These are phyloP conservation scores for Plasmodium vivax DNA, from an alignment of 169 alveolate genomes.

Conservation along the genomic window DNA sequence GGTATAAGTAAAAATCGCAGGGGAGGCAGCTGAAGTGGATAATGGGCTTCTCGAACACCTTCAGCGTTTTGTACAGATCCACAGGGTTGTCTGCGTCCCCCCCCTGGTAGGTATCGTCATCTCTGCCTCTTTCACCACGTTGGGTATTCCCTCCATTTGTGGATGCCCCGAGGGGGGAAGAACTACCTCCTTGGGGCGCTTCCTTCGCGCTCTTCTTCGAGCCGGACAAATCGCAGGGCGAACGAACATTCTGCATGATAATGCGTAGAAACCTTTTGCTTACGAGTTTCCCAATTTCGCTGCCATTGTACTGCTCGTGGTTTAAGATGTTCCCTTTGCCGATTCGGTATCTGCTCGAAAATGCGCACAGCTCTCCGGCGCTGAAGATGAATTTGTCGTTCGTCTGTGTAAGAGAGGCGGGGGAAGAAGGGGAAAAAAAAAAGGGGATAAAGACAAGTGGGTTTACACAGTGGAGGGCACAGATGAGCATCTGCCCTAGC, in stretches of 20 bases:
- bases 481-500: neutral
- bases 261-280: conserved; percentile 35
- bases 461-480: neutral
- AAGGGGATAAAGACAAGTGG: neutral
- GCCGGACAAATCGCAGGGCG: neutral
- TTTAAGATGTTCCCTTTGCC: conserved; percentile 13
- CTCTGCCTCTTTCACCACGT: neutral
- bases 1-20: conserved; percentile 53
- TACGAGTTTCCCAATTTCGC: conserved; percentile 48
- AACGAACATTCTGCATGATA: neutral
- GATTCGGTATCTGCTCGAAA: conserved; percentile 46
- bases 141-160: neutral
- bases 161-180: neutral
- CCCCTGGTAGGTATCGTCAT: neutral
- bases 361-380: conserved; percentile 58
- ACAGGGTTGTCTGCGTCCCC: neutral
- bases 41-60: conserved; percentile 29
- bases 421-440: neutral
- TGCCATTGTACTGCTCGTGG: conserved; percentile 52
- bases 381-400: conserved; percentile 58
- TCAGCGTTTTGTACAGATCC: conserved; percentile 17
- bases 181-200: neutral
- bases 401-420: neutral
- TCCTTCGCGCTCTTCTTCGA: neutral
- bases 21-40: conserved; percentile 46